phyloP scores from a whole-genome alignment of 257 asterid species.

The Salvia rosmarinus region DNA sequence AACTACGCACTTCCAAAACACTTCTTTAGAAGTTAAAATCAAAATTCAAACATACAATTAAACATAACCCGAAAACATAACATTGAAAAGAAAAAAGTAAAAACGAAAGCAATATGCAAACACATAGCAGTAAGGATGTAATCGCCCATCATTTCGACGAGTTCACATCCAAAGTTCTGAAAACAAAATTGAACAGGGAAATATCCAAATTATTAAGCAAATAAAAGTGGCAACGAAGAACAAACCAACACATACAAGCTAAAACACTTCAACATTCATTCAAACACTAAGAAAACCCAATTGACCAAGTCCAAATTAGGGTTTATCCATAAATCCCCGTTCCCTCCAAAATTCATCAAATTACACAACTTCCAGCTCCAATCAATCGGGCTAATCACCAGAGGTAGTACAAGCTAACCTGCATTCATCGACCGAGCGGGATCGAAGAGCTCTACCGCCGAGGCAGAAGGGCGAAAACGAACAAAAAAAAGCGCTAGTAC shows the following conservation, averaged over 20 bases:
- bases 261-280: slow-evolving; percentile 32
- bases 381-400: slow-evolving; percentile 25
- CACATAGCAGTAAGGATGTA: neutral
- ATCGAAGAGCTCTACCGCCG: slow-evolving; percentile 46
- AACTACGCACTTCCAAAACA: neutral
- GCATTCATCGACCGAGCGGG: slow-evolving; percentile 57
- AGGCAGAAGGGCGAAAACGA: neutral
- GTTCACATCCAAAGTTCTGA: slow-evolving; percentile 15
- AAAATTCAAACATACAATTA: neutral
- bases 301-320: slow-evolving; percentile 47
- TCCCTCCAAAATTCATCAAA: slow-evolving; percentile 33
- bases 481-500: slow-evolving; percentile 25
- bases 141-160: slow-evolving; percentile 14
- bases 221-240: slow-evolving; percentile 28
- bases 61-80: neutral
- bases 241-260: slow-evolving; percentile 23
- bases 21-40: neutral
- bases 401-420: slow-evolving; percentile 39
- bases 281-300: slow-evolving; percentile 49
- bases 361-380: slow-evolving; percentile 27
- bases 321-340: slow-evolving; percentile 47
- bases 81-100: too few species aligned
- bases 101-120: neutral
- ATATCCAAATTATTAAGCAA: slow-evolving; percentile 37
- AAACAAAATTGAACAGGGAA: slow-evolving; percentile 21